These are phyloP conservation scores for Leptodontidium sp. DNA, from an alignment of 2,329 filamentous ascomycete species.

Conservation along the genomic window DNA sequence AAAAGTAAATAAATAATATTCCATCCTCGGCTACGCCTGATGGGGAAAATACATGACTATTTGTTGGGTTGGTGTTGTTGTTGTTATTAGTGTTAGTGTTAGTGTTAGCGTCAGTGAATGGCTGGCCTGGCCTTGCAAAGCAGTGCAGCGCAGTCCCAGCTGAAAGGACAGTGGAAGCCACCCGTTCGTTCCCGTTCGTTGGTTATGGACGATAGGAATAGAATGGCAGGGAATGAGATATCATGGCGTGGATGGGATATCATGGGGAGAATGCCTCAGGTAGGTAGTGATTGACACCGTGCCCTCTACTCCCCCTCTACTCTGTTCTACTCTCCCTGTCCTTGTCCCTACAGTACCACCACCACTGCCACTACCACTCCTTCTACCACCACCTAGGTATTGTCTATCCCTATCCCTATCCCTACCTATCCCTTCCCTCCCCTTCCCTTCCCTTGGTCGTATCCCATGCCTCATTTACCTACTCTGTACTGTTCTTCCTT, in stretches of 20 bases:
- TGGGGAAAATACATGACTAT: neutral
- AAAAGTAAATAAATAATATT: too few species aligned
- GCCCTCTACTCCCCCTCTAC: neutral
- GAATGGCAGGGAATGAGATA: neutral
- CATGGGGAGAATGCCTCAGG: neutral
- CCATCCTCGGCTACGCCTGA: neutral
- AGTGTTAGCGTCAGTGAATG: too few species aligned
- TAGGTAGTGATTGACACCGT: neutral
- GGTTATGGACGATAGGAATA: constrained; percentile 21
- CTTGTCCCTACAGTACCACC: neutral
- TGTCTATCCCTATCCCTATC: too few species aligned
- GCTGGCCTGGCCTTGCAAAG: too few species aligned
- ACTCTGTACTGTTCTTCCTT: too few species aligned
- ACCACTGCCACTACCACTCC: too few species aligned
- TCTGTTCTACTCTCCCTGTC: neutral
- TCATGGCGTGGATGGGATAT: too few species aligned
- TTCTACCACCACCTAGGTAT: too few species aligned
- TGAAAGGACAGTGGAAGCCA: constrained; percentile 25
- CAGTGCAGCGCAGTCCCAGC: constrained; percentile 20
- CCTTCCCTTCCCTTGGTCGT: neutral
- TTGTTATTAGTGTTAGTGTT: too few species aligned
- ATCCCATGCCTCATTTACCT: too few species aligned
- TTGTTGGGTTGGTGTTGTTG: too few species aligned
- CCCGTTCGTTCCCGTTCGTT: constrained; percentile 20
- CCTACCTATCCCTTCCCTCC: too few species aligned